Base-by-base conservation (phyloP, 805 yeast genomes). In the Tetrapisispora nanseiensis region DNA sequence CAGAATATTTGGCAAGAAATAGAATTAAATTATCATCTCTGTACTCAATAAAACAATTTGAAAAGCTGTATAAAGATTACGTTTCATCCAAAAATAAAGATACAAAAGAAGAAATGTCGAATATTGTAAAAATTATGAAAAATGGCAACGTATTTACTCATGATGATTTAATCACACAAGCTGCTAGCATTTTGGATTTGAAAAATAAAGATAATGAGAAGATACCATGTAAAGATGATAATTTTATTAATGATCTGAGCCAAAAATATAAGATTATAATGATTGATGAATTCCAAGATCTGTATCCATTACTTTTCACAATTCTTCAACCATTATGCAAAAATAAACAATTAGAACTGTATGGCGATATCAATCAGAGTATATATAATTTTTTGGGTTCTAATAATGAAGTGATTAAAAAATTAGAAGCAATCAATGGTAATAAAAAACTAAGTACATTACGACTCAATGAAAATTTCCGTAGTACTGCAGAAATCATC, bases 221-320 rank as follows among this genome's bases (percentile, higher is more conserved):
- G 26, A 28, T 5, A 18, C 19, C 6, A 27, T 2, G 9, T 5
- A 8, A 22, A 2, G 37, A 33, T 15, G 16, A 37, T 4, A 15
- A 23, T n/a, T 33, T 51, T 19, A 50, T 55, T 5, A 19, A 29
- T 2, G 44, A 40, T 24, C 22, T 56, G 6, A 42, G 44, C 19
- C 26, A 46, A 8, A 46, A 53, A 4, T 62, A 59, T 47, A 67
- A 68, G 39, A 63, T 68, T 2, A 67, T 80, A 0, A 57, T 83
- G 1, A 77, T 82, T 11, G 90, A 83, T 61, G 90, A 83, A 55
- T 79, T 78, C 52, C 90, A 83, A 55, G 90, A 83, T 57, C 67
- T 82, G 55, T 74, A 78, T 47, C 71, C 72, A 0, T 67, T 66
- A 9, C 60, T 81, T 18, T 51, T 74, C 21, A 66, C 67, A 16